A percentile compares a stretch with the other conserved stretches of the same genome.
Conservation (phyloP, 2,329 filamentous ascomycete species). For the Proliferodiscus dingleyae region DNA sequence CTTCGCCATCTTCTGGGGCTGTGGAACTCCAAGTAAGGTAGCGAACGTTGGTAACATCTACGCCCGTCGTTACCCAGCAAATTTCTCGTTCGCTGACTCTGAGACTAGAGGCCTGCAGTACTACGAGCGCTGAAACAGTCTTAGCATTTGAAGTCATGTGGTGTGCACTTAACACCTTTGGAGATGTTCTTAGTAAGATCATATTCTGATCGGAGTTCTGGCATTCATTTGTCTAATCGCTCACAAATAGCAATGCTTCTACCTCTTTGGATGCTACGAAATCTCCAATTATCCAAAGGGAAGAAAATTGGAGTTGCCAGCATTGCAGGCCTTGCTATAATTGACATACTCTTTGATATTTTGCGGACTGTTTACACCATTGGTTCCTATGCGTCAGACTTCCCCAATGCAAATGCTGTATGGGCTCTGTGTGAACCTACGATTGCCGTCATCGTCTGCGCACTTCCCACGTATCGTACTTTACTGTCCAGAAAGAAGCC, state of each 20-base stretch:
- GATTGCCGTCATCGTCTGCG: conserved; percentile 6
- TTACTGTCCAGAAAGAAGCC: conserved; percentile 2
- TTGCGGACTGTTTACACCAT: conserved; percentile 4
- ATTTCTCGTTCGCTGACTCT: neutral
- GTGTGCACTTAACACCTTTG: conserved; percentile 4
- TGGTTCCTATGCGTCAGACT: neutral
- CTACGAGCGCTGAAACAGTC: neutral
- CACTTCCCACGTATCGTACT: conserved; percentile 4
- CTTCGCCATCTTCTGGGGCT: conserved; percentile 3
- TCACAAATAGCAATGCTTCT: neutral
- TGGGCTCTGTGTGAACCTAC: conserved; percentile 4
- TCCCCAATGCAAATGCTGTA: conserved; percentile 3
- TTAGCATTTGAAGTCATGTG: conserved; percentile 2
- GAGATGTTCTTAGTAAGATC: conserved; percentile 3
- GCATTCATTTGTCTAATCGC: neutral
- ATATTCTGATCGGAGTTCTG: neutral
- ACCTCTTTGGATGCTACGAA: conserved; percentile 1
- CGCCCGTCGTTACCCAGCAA: neutral
- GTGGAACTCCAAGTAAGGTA: conserved; percentile 3
- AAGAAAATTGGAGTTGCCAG: conserved; percentile 1
- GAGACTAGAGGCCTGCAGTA: neutral
- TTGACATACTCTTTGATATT: conserved; percentile 6
- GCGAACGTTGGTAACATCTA: neutral
- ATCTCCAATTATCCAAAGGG: neutral
- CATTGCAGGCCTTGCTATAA: conserved; percentile 1